Base-by-base conservation (phyloP, 805 yeast species). In the Candida xyloterini region DNA sequence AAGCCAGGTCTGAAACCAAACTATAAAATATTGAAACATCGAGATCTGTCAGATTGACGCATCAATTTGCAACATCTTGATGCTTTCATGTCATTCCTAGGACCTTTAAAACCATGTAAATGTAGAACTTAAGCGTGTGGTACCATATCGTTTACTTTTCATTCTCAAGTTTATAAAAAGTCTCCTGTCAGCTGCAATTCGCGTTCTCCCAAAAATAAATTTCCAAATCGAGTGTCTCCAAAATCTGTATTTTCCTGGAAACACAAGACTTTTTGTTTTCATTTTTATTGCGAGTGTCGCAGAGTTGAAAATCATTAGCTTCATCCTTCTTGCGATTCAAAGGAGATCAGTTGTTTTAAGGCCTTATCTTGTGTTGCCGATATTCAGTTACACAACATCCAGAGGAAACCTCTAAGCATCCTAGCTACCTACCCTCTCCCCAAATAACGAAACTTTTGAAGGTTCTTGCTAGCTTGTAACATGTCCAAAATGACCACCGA, bases 401-500 rank as follows among this genome's bases (percentile, higher is more conserved):
- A 23, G 10, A 10, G 7, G 25, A 11, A 11, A 23, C n/a, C 25
- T 9, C 10, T 23, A 10, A 23, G 25, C 25, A 23, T 10, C 20
- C 25, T 23, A 23, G 25, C 25, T 23, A 23, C n/a, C 25, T 23
- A 23, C n/a, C 25, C 25, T 10, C 10, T 5, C 10, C 25, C 10
- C n/a, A 23, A 23, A 11, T 4, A 11, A 4, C 25, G 5, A 4
- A 11, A 23, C 25, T 23, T 23, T 7, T 23, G 7, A 4, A 23
- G 25, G 10, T 9, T 11, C 4, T 23, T 23, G 25, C 25, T 23
- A 23, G 22, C 11, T 10, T 13, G 15, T 22, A 23, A 43, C 6
- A 23, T 44, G 50, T 40, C 51, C n/a, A 50, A 44, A 30, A 41
- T 44, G 31, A 36, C 47, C 30, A 42, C 48, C 25, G 48, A 47